These are phyloP conservation scores for Cenchrus purpureus DNA, from an alignment of 176 grass and related monocot species.

Conservation along the genomic window DNA sequence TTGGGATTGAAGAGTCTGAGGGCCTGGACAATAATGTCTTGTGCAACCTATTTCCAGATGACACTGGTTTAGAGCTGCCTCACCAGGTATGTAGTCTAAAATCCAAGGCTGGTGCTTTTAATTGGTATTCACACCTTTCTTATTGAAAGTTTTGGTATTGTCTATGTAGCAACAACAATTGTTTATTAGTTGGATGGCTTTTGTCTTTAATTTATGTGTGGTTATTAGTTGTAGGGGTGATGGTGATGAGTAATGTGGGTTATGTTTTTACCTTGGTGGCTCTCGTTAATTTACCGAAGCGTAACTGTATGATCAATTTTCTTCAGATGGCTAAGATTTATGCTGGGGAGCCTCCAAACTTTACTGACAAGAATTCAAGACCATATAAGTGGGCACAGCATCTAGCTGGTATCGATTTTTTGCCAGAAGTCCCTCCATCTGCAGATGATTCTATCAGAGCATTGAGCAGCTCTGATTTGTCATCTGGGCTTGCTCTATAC, in stretches of 20 bases:
- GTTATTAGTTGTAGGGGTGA: neutral
- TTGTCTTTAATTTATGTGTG: neutral
- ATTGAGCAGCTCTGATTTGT: constrained; percentile 58
- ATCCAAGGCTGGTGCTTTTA: constrained; percentile 9
- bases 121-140: neutral
- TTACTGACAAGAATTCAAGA: constrained; percentile 74
- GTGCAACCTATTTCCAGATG: constrained; percentile 97
- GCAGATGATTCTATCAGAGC: constrained; percentile 48
- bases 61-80: constrained; percentile 88
- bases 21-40: constrained; percentile 74
- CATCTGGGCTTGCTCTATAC: constrained; percentile 71
- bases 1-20: constrained; percentile 77
- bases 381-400: constrained; percentile 99
- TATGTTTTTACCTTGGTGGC: neutral
- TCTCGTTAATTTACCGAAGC: constrained; percentile 7
- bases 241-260: neutral
- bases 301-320: constrained; percentile 28
- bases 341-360: constrained; percentile 64
- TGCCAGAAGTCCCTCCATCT: constrained; percentile 72
- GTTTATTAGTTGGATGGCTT: neutral
- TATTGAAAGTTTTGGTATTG: constrained; percentile 3
- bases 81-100: constrained; percentile 63
- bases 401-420: constrained; percentile 92
- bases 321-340: constrained; percentile 88
- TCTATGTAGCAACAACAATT: neutral